phyloP scores from a whole-genome alignment of 306 rosid genomes.

The Sophora flavescens region DNA sequence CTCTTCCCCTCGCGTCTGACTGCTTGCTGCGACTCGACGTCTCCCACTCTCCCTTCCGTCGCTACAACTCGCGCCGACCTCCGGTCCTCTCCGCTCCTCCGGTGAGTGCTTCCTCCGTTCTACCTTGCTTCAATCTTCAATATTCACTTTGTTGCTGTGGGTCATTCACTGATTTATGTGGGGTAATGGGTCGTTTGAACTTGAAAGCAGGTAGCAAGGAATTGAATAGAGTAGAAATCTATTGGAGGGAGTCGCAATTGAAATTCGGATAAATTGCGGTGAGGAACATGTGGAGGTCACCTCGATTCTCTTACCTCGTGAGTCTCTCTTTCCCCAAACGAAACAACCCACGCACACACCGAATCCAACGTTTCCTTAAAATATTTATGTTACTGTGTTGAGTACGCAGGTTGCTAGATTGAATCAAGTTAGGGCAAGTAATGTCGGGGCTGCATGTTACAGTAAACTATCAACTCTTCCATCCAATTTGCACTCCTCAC shows the following conservation, averaged over 20 bases:
- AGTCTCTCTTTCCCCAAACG: slow-evolving; percentile 13
- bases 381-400: not conserved
- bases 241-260: not conserved
- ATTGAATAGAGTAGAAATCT: too few relatives aligned
- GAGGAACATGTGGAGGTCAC: slow-evolving; percentile 46
- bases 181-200: too few relatives aligned
- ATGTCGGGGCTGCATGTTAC: slow-evolving; percentile 24
- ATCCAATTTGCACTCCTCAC: not conserved
- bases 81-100: too few relatives aligned
- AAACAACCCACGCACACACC: not conserved
- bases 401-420: slow-evolving; percentile 48
- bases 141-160: too few relatives aligned
- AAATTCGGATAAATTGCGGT: not conserved
- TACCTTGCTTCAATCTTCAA: too few relatives aligned
- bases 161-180: too few relatives aligned
- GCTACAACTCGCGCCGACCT: too few relatives aligned
- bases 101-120: too few relatives aligned
- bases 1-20: too few relatives aligned
- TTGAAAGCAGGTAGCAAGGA: too few relatives aligned
- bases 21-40: too few relatives aligned
- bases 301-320: slow-evolving; percentile 47
- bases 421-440: not conserved
- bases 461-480: slow-evolving; percentile 24
- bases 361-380: not conserved
- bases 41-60: too few relatives aligned